Base-by-base conservation (phyloP, 192 early-diverging fungal genomes). In the Entophlyctis luteolus region DNA sequence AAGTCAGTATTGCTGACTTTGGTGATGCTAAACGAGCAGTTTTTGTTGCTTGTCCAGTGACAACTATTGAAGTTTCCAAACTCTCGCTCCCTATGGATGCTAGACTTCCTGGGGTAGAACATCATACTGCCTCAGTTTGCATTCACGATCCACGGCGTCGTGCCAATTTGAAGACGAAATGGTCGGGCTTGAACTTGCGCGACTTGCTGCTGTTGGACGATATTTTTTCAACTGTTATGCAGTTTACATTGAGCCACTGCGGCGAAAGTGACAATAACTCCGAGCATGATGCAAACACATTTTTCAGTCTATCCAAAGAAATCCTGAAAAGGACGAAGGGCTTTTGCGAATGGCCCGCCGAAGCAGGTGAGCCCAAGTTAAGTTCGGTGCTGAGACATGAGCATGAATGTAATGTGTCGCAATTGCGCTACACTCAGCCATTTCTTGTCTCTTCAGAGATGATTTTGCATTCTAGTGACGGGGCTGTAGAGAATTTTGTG, bases 121-220 rank as follows among this genome's bases (percentile, higher is more conserved):
- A n/a, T n/a, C n/a, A n/a, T n/a, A n/a, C n/a, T n/a, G n/a, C n/a
- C n/a, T n/a, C n/a, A n/a, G n/a, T n/a, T n/a, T n/a, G n/a, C n/a
- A n/a, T n/a, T n/a, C n/a, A n/a, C n/a, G n/a, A n/a, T n/a, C 23
- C 49, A 8, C 22, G 8, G 23, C 1, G 49, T 8, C 49, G 16
- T 22, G 28, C 0, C 10, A 52, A 10, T 22, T 34, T 55, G 23
- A 55, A 55, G 28, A 29, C 10, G 10, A 55, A 55, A 27, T 59
- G 58, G 58, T 6, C 10, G 6, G 39, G 58, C 34, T 25, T 59
- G 2, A 59, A 59, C 25, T n/a, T 59, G 16, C 20, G 22, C 22
- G 58, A 59, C 58, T 22, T 59, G 34, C 8, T 59, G 2, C 22
- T 59, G 18, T 28, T 59, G 37, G 58, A 59, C 31, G 58, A 59